Conservation (phyloP, 2,329 filamentous ascomycete genomes). For the Colletotrichum melonis region DNA sequence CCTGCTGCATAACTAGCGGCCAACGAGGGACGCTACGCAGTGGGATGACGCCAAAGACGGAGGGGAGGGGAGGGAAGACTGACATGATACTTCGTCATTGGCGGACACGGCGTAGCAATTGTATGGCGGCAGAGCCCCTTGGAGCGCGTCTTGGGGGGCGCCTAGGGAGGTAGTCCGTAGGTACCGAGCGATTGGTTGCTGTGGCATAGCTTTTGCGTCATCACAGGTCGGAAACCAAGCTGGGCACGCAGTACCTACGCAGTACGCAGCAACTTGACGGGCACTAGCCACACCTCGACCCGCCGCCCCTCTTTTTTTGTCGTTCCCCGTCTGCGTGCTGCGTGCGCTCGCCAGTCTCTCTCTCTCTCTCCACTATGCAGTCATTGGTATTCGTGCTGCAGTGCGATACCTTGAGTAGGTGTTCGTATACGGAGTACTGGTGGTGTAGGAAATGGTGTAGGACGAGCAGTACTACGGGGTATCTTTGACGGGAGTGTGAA, state of each 20-base stretch:
- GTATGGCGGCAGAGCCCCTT: neutral
- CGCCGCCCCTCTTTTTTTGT: constrained; percentile 4
- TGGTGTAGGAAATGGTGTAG: neutral
- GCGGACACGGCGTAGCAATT: neutral
- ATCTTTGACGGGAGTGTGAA: neutral
- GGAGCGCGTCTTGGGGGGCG: constrained; percentile 2
- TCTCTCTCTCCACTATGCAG: constrained; percentile 3
- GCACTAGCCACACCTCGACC: constrained; percentile 37
- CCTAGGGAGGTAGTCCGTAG: constrained; percentile 20
- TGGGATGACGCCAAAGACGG: constrained; percentile 34
- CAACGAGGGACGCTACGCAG: constrained; percentile 13
- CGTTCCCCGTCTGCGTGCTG: neutral
- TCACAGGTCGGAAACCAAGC: constrained; percentile 35
- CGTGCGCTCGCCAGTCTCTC: no score
- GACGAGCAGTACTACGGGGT: neutral
- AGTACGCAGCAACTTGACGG: neutral
- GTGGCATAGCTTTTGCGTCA: constrained; percentile 38
- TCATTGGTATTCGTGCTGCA: constrained; percentile 7
- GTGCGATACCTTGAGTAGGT: neutral
- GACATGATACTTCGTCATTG: constrained; percentile 25
- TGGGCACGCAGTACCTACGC: neutral
- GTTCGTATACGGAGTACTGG: no score
- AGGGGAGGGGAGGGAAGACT: constrained; percentile 12
- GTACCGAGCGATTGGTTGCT: constrained; percentile 35
- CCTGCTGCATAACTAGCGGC: constrained; percentile 27